Evolutionary conservation across 1,139 yeast species (phyloP), one percentile per base, ranked within the genome.

Genomic region (Spencermartinsiella ligniputridi): DNA sequence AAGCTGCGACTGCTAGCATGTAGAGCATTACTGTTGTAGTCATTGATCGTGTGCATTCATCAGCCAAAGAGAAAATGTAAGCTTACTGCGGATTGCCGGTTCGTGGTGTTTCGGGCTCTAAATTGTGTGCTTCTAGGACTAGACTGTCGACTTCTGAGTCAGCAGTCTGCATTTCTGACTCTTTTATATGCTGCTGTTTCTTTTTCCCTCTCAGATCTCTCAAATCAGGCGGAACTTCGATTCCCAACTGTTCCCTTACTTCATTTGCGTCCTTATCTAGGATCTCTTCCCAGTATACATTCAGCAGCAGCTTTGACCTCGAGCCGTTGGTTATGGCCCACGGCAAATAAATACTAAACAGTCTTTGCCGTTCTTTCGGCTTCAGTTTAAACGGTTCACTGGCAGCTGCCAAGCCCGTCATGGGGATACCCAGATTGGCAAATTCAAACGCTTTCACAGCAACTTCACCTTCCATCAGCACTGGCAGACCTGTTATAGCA

Each of bases 391-490:
- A 74, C 0, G 97, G 97, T 2, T 96, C 96, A 55, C 88, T 77
- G 20, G 87, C 56, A 0, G 96, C 94, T 0, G 96, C 96, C 43
- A 94, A 66, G 0, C 96, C 96, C 8, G 97, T 90, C 94, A 94
- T 90, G 16, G 97, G 97, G 39, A 94, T 78, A 2, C 96, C 96
- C 49, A 92, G 77, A 62, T 92, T 92, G 63, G 92, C 84, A 60
- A 81, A 95, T 65, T 92, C 99, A 55, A 94, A 80, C 21, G 90
- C 85, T 65, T 92, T 92, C 20, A 92, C 85, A 0, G 96, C 88
- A 41, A 92, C 84, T 61, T 92, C 99, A 15, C 98, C 99, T 60
- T 92, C 98, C 54, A 94, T 79, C 35, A 86, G 83, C 36, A 90
- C 86, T 0, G 97, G 97, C 42, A 88, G 72, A 6, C 95, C 94